Conservation (phyloP, 371 early-diverging fungal genomes). For the Apophysomyces variabilis region DNA sequence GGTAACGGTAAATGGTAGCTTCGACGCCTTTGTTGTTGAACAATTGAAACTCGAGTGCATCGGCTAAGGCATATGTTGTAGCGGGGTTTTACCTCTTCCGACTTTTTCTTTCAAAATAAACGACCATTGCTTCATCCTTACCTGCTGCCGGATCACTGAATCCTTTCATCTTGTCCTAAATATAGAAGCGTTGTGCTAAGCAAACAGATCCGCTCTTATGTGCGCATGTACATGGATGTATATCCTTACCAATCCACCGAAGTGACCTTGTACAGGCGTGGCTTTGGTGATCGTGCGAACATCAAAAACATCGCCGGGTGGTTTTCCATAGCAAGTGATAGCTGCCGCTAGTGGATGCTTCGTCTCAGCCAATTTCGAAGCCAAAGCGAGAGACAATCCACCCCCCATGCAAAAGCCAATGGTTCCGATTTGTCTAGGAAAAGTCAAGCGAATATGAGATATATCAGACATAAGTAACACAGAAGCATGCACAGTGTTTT, state of each 20-base stretch:
- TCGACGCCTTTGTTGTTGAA: slow-evolving; percentile 25
- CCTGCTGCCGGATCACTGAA: slow-evolving; percentile 50
- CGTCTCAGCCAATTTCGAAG: slow-evolving; percentile 33
- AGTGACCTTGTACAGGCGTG: slow-evolving; percentile 60
- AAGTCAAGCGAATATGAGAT: too few relatives aligned
- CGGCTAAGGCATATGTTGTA: slow-evolving; percentile 22
- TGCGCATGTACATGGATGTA: too few relatives aligned
- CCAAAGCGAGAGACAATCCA: slow-evolving; percentile 51
- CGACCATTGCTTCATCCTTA: slow-evolving; percentile 14
- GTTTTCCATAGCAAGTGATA: slow-evolving; percentile 58
- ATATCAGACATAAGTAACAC: too few relatives aligned
- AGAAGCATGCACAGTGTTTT: too few relatives aligned
- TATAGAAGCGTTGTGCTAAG: not conserved
- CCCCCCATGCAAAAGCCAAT: slow-evolving; percentile 67
- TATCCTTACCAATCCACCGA: slow-evolving; percentile 41
- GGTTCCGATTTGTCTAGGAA: slow-evolving; percentile 37
- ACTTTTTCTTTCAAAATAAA: not conserved
- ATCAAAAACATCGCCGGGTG: slow-evolving; percentile 45
- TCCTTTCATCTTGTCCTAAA: slow-evolving; percentile 43
- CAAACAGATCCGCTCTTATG: not conserved
- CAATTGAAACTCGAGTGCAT: slow-evolving; percentile 30
- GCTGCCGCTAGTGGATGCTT: slow-evolving; percentile 45
- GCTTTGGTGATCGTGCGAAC: slow-evolving; percentile 37
- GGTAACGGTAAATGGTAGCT: slow-evolving; percentile 44
- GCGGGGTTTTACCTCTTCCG: not conserved